These are phyloP conservation scores for Trichoderma citrinoviride DNA, from an alignment of 2,329 filamentous ascomycete species.

Conservation along the genomic window DNA sequence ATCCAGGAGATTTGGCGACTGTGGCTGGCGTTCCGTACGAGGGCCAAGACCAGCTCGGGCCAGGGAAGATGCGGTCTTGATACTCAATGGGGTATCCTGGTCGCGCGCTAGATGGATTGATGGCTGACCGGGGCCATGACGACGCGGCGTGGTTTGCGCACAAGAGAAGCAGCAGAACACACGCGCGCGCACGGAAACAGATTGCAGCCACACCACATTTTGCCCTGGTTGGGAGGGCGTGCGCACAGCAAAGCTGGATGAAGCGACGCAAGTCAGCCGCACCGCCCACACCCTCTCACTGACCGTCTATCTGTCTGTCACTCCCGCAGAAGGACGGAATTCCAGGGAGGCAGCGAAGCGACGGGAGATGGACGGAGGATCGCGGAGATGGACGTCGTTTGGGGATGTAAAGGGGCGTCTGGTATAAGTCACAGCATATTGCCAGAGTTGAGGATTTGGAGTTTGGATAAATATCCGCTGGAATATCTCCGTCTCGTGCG, in stretches of 20 bases:
- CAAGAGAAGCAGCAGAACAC: constrained; percentile 20
- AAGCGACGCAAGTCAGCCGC: constrained; percentile 20
- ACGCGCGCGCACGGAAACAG: constrained; percentile 13
- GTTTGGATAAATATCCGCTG: background rate
- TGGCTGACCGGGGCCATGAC: constrained; percentile 19
- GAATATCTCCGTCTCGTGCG: background rate
- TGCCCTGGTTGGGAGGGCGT: constrained; percentile 14
- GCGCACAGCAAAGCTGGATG: constrained; percentile 10
- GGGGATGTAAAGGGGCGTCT: background rate
- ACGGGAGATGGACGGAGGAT: constrained; percentile 7
- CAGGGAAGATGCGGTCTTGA: constrained; percentile 22
- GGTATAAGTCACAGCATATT: background rate
- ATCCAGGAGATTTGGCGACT: constrained; percentile 21
- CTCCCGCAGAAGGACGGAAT: constrained; percentile 4
- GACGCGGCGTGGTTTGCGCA: constrained; percentile 22
- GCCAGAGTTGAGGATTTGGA: background rate
- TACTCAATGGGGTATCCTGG: constrained; percentile 22
- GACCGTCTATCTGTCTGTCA: background rate
- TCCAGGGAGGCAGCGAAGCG: constrained; percentile 10
- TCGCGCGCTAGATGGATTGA: constrained; percentile 16
- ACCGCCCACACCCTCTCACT: constrained; percentile 8
- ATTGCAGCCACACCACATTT: constrained; percentile 17
- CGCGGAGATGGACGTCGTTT: background rate
- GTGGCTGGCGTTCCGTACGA: constrained; percentile 19
- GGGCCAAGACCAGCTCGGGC: constrained; percentile 18